These are phyloP conservation scores for Musa beccarii DNA, from an alignment of 176 grass and related monocot species.

Conservation along the genomic window DNA sequence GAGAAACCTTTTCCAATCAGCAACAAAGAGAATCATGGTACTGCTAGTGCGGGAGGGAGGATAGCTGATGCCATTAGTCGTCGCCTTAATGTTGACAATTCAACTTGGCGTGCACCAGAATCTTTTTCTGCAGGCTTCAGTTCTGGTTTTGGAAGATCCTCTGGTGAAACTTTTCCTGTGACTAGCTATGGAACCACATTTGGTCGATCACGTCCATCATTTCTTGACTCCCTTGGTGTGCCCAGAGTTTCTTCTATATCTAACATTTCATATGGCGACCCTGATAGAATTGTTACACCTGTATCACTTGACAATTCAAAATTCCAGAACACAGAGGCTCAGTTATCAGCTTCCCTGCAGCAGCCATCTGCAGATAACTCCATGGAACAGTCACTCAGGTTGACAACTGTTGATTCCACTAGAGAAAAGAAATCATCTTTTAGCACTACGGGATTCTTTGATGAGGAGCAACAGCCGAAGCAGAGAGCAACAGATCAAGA, in stretches of 20 bases:
- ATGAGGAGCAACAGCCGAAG: conserved; percentile 26
- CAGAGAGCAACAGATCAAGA: not conserved
- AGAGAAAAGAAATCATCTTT: conserved; percentile 34
- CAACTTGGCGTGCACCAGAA: conserved; percentile 22
- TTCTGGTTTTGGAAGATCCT: conserved; percentile 11
- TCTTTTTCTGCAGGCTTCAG: conserved; percentile 26
- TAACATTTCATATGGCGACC: conserved; percentile 24
- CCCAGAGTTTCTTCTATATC: conserved; percentile 29
- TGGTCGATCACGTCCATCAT: conserved; percentile 55
- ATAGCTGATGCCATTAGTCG: conserved; percentile 30
- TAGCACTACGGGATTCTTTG: conserved; percentile 30
- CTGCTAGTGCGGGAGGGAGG: conserved; percentile 15
- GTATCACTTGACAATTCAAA: conserved; percentile 28
- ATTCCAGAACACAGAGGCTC: conserved; percentile 9
- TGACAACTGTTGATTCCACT: conserved; percentile 31
- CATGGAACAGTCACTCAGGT: conserved; percentile 28
- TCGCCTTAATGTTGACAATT: conserved; percentile 29
- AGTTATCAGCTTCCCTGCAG: conserved; percentile 19
- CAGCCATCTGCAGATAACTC: conserved; percentile 27
- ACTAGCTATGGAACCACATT: conserved; percentile 46
- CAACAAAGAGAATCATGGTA: conserved; percentile 22
- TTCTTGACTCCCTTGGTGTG: conserved; percentile 86
- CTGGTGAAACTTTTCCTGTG: conserved; percentile 27
- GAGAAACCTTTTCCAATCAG: conserved; percentile 28
- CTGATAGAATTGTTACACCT: conserved; percentile 31